Percentiles rank a stretch among this genome's conserved stretches.
Evolutionary conservation across 2,329 filamentous ascomycete species (phyloP).

Genomic region (Fusarium sulawesiense): DNA sequence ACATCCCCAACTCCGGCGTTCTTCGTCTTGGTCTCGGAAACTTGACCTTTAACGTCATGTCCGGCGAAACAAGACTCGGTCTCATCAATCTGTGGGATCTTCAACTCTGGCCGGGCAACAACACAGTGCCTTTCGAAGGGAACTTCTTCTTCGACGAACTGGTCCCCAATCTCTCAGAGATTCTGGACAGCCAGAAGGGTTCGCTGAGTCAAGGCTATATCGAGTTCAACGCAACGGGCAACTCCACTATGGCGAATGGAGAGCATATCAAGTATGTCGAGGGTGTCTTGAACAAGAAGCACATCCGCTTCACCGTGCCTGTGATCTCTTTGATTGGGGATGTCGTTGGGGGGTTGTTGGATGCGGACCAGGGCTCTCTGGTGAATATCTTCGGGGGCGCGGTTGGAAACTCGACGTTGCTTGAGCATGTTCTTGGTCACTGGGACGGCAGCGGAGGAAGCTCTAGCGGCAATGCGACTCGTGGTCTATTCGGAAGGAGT

Average conservation of each 20-base stretch:
- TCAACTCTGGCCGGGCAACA: conserved; percentile 56
- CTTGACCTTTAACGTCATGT: conserved; percentile 58
- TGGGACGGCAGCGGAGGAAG: conserved; percentile 44
- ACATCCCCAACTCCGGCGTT: conserved; percentile 58
- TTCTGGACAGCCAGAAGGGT: conserved; percentile 53
- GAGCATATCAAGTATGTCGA: conserved; percentile 59
- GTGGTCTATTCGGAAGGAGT: neutral
- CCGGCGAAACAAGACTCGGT: conserved; percentile 55
- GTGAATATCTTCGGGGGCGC: conserved; percentile 52
- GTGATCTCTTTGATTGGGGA: conserved; percentile 55
- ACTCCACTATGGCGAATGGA: conserved; percentile 56
- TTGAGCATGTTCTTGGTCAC: conserved; percentile 52
- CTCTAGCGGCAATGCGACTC: neutral
- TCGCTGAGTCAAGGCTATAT: conserved; percentile 55
- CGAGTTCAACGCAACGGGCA: conserved; percentile 55
- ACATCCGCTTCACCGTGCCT: conserved; percentile 51
- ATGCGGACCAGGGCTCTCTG: conserved; percentile 46
- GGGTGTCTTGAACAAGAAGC: conserved; percentile 55
- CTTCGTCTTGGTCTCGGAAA: conserved; percentile 59
- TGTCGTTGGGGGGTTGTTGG: conserved; percentile 52
- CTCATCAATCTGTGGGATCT: conserved; percentile 54
- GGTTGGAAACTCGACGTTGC: conserved; percentile 55
- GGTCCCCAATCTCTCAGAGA: conserved; percentile 54
- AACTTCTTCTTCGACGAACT: conserved; percentile 56
- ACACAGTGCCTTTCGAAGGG: conserved; percentile 55